These are phyloP conservation scores for Fraxinus platypoda DNA, from an alignment of 305 asterid species.

Conservation along the genomic window DNA sequence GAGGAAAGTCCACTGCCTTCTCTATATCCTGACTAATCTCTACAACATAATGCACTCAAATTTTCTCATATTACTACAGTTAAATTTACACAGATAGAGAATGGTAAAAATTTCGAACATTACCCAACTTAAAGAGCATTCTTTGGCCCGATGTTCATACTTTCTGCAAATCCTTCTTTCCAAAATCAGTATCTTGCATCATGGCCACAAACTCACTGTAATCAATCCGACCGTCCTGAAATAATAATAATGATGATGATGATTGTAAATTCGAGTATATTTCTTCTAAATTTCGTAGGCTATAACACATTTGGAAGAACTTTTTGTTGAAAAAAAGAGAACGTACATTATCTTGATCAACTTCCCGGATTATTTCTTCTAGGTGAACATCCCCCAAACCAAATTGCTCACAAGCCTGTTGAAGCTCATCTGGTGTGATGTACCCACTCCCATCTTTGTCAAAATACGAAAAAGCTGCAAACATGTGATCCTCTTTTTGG, in stretches of 20 bases:
- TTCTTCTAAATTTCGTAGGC: background rate
- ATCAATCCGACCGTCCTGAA: conserved; percentile 77
- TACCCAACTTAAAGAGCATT: conserved; percentile 29
- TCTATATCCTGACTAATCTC: conserved; percentile 30
- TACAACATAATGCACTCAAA: conserved; percentile 18
- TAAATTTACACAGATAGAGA: conserved; percentile 25
- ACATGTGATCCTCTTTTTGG: conserved; percentile 76
- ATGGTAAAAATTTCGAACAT: conserved; percentile 1
- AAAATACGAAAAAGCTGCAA: conserved; percentile 78
- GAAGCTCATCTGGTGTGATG: conserved; percentile 84
- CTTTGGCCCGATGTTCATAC: conserved; percentile 32
- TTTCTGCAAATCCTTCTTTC: conserved; percentile 35
- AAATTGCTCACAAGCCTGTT: conserved; percentile 72
- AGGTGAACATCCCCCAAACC: conserved; percentile 59
- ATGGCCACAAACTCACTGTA: conserved; percentile 70
- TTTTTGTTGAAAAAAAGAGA: conserved; percentile 4
- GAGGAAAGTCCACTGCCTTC: background rate
- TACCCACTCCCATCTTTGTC: conserved; percentile 90
- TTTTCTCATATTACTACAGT: conserved; percentile 22
- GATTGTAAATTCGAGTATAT: background rate
- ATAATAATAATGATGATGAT: background rate
- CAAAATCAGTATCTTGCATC: conserved; percentile 70
- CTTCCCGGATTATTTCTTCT: conserved; percentile 74
- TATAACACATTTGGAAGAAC: background rate
- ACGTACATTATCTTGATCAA: conserved; percentile 74